These are phyloP conservation scores for Pisolithus sp. DNA, from an alignment of 768 basidiomycete species.

Conservation along the genomic window DNA sequence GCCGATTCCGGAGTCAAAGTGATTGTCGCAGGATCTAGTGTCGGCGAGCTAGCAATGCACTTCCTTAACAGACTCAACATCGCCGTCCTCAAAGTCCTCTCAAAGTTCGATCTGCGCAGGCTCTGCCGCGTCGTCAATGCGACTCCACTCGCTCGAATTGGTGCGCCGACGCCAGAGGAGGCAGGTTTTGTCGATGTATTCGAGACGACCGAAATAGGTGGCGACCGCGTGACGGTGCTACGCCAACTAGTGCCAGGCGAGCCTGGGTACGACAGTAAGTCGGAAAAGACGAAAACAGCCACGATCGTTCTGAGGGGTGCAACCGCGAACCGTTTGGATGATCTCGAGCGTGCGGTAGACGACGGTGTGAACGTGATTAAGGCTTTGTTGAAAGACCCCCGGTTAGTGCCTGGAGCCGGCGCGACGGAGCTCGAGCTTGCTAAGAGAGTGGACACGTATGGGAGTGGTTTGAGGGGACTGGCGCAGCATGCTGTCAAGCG, in stretches of 20 bases:
- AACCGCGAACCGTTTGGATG: slow-evolving; percentile 89
- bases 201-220: slow-evolving; percentile 94
- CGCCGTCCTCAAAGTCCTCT: slow-evolving; percentile 93
- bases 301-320: slow-evolving; percentile 95
- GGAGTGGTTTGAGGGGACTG: slow-evolving; percentile 82
- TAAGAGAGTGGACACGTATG: slow-evolving; percentile 76
- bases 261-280: slow-evolving; percentile 47
- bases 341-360: slow-evolving; percentile 93
- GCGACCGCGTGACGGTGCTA: slow-evolving; percentile 95
- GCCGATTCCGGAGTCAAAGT: slow-evolving; percentile 92
- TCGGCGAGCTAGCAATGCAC: slow-evolving; percentile 95
- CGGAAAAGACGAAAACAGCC: slow-evolving; percentile 80
- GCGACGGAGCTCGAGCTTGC: slow-evolving; percentile 93
- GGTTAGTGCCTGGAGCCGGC: slow-evolving; percentile 91
- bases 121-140: slow-evolving; percentile 94
- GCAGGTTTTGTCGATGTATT: slow-evolving; percentile 91
- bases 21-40: slow-evolving; percentile 85
- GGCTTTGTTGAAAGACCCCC: slow-evolving; percentile 79
- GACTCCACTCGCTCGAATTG: slow-evolving; percentile 91
- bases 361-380: slow-evolving; percentile 97
- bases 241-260: slow-evolving; percentile 72
- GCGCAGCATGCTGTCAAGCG: slow-evolving; percentile 90
- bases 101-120: slow-evolving; percentile 94
- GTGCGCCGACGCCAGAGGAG: slow-evolving; percentile 94
- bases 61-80: slow-evolving; percentile 93